Evolutionary conservation across 1,284 basidiomycete genomes (phyloP).

Genomic region (Cystobasidium pallidum): DNA sequence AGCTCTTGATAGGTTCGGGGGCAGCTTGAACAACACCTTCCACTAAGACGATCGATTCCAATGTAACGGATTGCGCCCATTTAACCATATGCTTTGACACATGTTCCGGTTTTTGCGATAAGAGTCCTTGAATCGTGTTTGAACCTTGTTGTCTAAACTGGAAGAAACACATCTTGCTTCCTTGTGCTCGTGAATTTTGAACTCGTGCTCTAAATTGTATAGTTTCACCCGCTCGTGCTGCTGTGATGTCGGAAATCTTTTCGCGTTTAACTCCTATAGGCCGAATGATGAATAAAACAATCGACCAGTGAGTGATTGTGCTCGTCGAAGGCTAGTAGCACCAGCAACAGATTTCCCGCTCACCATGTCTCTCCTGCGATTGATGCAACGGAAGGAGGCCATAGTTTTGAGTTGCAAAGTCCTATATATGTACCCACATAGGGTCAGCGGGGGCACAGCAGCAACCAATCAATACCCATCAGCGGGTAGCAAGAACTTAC

Average conservation of each 20-base stretch:
- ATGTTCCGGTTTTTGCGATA: conserved; percentile 74
- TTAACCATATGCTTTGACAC: conserved; percentile 98
- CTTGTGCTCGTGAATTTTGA: conserved; percentile 85
- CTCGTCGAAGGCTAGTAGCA: too few species aligned
- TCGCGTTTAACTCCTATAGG: conserved; percentile 56
- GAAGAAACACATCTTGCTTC: conserved; percentile 90
- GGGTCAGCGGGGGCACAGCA: background rate
- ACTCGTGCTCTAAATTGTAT: conserved; percentile 87
- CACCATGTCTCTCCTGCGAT: conserved; percentile 66
- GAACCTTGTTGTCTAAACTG: conserved; percentile 72
- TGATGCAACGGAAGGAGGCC: conserved; percentile 90
- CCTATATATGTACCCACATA: conserved; percentile 60
- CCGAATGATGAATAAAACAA: too few species aligned
- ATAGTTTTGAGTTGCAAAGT: conserved; percentile 83
- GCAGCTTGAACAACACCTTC: conserved; percentile 80
- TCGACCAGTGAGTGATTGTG: too few species aligned
- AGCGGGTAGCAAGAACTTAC: conserved; percentile 58
- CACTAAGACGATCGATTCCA: conserved; percentile 90
- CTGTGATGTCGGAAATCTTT: conserved; percentile 70
- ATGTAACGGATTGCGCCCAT: conserved; percentile 76
- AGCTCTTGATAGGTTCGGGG: conserved; percentile 87
- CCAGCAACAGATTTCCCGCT: too few species aligned
- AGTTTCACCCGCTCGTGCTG: conserved; percentile 72
- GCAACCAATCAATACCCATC: background rate
- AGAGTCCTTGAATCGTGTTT: conserved; percentile 83